These are phyloP conservation scores for Centaurea solstitialis DNA, from an alignment of 129 eudicot species.

Conservation along the genomic window DNA sequence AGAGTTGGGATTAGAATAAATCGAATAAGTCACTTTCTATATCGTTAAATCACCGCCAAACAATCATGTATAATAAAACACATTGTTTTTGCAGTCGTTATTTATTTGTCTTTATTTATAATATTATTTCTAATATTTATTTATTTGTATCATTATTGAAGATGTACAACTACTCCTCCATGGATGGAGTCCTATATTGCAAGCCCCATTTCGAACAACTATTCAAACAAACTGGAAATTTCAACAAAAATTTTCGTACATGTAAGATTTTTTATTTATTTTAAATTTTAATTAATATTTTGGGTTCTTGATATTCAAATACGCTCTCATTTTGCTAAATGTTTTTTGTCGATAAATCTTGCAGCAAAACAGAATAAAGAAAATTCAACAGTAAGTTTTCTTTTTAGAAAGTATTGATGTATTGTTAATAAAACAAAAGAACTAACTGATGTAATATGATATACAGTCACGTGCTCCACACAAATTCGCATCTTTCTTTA, in stretches of 20 bases:
- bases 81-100: background rate
- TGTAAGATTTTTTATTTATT: slow-evolving; percentile 32
- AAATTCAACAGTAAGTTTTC: slow-evolving; percentile 45
- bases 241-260: slow-evolving; percentile 71
- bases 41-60: no score
- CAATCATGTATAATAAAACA: no score
- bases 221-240: slow-evolving; percentile 83
- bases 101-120: background rate
- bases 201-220: slow-evolving; percentile 86
- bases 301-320: background rate
- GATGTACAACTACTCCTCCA: slow-evolving; percentile 97
- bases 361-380: slow-evolving; percentile 60
- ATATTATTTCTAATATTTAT: background rate
- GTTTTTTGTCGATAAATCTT: background rate
- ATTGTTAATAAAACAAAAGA: background rate
- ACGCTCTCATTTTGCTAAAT: background rate
- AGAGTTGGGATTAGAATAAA: background rate
- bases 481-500: slow-evolving; percentile 69
- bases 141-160: slow-evolving; percentile 14
- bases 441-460: background rate
- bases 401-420: background rate
- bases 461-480: slow-evolving; percentile 61
- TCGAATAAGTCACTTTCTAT: no score
- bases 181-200: slow-evolving; percentile 92
- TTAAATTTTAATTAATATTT: background rate